Conservation (phyloP, 1,139 yeast genomes). For the Hyphopichia wangnamkhiaoensis region DNA sequence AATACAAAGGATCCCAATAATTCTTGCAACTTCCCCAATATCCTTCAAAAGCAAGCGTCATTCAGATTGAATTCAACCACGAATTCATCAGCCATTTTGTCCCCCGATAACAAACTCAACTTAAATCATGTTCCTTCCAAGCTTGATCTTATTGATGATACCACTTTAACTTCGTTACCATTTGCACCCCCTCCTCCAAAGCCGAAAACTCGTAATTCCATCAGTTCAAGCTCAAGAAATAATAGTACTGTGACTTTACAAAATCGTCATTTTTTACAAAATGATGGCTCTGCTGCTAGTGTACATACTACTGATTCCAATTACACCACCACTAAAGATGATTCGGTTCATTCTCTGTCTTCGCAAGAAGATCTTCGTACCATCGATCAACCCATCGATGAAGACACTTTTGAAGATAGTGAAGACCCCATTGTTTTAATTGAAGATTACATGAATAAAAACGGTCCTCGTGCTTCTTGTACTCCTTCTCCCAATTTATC, state of each 20-base stretch:
- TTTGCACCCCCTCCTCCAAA: slow-evolving; percentile 61
- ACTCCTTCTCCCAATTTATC: background rate
- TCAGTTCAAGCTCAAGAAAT: background rate
- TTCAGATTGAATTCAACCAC: slow-evolving; percentile 2
- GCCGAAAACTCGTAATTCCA: slow-evolving; percentile 7
- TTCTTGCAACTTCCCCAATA: background rate
- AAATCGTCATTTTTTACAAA: background rate
- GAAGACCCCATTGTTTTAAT: slow-evolving; percentile 53
- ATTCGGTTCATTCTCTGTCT: background rate
- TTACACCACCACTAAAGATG: background rate
- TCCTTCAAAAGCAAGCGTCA: slow-evolving; percentile 6
- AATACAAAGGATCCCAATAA: no score
- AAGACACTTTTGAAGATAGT: slow-evolving; percentile 29
- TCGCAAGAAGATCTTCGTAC: slow-evolving; percentile 10
- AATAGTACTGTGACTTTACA: background rate
- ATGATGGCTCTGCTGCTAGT: background rate
- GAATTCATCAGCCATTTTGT: no score
- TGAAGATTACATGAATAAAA: slow-evolving; percentile 45
- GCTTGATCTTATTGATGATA: slow-evolving; percentile 62
- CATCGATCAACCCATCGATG: slow-evolving; percentile 13
- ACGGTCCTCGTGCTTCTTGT: background rate
- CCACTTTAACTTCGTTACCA: slow-evolving; percentile 66
- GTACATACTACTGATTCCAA: slow-evolving; percentile 1
- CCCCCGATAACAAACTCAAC: background rate
- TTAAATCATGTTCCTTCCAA: slow-evolving; percentile 47